Percentiles rank a stretch among this genome's conserved stretches.
Conservation (phyloP, 2,329 filamentous ascomycete species). For the Ascochyta pisi region DNA sequence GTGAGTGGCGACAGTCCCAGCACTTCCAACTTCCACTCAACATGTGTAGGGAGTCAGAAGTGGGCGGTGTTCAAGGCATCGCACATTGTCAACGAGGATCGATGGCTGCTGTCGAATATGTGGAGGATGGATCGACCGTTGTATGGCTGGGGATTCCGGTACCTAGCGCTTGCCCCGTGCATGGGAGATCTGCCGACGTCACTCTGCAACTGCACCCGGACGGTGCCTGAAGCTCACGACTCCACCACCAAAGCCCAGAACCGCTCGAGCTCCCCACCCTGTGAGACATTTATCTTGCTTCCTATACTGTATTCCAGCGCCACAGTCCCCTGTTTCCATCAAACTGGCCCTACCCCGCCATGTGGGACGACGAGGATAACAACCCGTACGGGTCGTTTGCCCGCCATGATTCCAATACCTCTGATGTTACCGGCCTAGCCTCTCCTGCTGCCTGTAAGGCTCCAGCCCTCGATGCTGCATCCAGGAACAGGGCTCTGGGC, state of each 20-base stretch:
- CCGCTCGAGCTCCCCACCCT: slow-evolving; percentile 5
- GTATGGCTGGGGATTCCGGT: slow-evolving; percentile 3
- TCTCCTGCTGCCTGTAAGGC: slow-evolving; percentile 50
- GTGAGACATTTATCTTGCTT: not conserved
- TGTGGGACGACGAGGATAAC: slow-evolving; percentile 99
- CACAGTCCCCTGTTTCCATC: not conserved
- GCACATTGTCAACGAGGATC: not conserved
- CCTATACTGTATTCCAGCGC: not conserved
- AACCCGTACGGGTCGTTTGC: slow-evolving; percentile 97
- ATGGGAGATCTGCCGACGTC: slow-evolving; percentile 11
- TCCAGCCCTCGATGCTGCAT: not conserved
- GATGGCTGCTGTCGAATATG: not conserved
- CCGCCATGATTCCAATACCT: slow-evolving; percentile 79
- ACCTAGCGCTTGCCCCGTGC: slow-evolving; percentile 11
- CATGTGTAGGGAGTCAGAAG: not conserved
- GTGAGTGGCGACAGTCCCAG: too few relatives aligned
- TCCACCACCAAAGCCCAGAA: slow-evolving; percentile 11
- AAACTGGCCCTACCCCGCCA: slow-evolving; percentile 50
- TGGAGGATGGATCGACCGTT: not conserved
- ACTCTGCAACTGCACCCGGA: not conserved
- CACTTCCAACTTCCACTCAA: too few relatives aligned
- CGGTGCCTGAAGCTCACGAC: slow-evolving; percentile 17
- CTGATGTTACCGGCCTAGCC: slow-evolving; percentile 58
- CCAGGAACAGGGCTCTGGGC: not conserved
- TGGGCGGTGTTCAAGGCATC: not conserved